Evolutionary conservation across 2,329 filamentous ascomycete genomes (phyloP), one percentile per base, ranked within the genome.

Genomic region (Fusarium oligoseptatum): DNA sequence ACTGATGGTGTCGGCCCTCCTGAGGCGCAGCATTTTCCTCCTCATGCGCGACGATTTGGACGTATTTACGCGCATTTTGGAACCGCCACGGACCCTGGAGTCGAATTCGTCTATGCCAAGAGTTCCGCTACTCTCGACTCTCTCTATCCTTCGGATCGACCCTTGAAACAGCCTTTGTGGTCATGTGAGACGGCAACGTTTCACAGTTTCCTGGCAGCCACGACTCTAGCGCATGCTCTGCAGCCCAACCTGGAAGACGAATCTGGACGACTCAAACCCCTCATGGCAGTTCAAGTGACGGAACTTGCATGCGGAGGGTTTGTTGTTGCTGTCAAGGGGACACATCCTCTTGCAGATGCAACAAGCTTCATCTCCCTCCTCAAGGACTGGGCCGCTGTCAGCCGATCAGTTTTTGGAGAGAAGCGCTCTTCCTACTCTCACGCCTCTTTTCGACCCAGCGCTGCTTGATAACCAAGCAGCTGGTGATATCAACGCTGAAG

Each of bases 331-430:
- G 11, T 73, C 5, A 78, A 78, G 11, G 71, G 64, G 6, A 50
- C 70, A 1, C 79, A 80, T 66, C 75, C 73, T 22, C 60, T 80
- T 1, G 77, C 78, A 9, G 79, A 80, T 41, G 75, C 74, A 6
- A 71, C 73, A 0, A 64, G 72, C 2, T 58, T 80, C 1, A 48
- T 78, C 2, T 4, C 58, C 3, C 68, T 80, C 6, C 32, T 80
- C 3, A 76, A 73, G 14, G 71, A 78, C 14, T 80, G 78, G 77
- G 76, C 78, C 0, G 14, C 11, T 0, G n/a, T 68, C 2, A 77
- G 72, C 4, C 22, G 63, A 4, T 29, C 64, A 1, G n/a, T 17
- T 1, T 1, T 6, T 74, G 1, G 12, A 34, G 0, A 55, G 24
- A 1, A 39, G 60, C 0, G 1, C 11, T 3, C 0, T n/a, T 1